These are phyloP conservation scores for Pochonia chlamydosporia DNA, from an alignment of 2,329 filamentous ascomycete species.

Conservation along the genomic window DNA sequence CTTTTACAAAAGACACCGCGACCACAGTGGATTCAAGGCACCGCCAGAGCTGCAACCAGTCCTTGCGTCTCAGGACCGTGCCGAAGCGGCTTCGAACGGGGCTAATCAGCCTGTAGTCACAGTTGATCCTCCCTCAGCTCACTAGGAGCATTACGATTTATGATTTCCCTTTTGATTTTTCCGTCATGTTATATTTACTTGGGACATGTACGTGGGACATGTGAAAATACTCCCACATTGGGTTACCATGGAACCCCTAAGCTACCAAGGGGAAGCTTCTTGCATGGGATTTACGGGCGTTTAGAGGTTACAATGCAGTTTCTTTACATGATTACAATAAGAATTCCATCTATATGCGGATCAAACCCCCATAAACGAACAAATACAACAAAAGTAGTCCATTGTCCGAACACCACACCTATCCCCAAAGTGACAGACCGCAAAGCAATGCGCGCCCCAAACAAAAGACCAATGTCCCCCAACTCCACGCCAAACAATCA, in stretches of 20 bases:
- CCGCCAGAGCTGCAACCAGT: conserved; percentile 54
- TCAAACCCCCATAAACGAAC: not conserved
- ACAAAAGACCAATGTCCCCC: not conserved
- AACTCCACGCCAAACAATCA: not conserved
- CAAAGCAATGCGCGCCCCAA: too few relatives aligned
- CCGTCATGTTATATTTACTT: not conserved
- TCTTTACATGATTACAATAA: not conserved
- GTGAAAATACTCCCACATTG: too few relatives aligned
- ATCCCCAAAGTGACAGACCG: too few relatives aligned
- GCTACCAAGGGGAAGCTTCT: conserved; percentile 1
- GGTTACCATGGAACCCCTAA: too few relatives aligned
- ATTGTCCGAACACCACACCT: conserved; percentile 8
- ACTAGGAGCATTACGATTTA: conserved; percentile 11
- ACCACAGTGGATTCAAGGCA: conserved; percentile 76
- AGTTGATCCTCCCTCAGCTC: conserved; percentile 17
- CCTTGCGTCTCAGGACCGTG: conserved; percentile 48
- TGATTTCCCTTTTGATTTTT: not conserved
- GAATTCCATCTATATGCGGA: not conserved
- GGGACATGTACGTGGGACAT: too few relatives aligned
- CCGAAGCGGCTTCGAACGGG: conserved; percentile 24
- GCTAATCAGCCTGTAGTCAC: conserved; percentile 18
- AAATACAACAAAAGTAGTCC: not conserved
- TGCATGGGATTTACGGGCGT: conserved; percentile 9
- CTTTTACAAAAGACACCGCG: conserved; percentile 84
- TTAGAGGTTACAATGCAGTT: not conserved